Conservation (phyloP, 331 rosid genomes). For the Telfairia occidentalis region DNA sequence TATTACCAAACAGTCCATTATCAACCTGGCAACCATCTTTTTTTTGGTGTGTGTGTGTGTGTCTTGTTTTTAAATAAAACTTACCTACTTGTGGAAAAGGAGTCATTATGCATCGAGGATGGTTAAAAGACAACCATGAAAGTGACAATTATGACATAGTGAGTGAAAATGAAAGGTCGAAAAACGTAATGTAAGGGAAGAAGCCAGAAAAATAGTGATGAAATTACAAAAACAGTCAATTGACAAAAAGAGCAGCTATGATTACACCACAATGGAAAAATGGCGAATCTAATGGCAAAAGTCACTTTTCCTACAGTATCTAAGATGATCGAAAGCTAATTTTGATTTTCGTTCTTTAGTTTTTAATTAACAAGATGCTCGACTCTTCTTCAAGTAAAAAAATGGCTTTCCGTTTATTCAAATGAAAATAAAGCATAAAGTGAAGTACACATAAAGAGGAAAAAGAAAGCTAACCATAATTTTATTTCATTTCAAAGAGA, state of each 20-base stretch:
- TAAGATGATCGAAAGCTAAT: neutral
- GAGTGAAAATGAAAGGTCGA: neutral
- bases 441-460: neutral
- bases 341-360: neutral
- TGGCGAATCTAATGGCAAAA: conserved; percentile 4
- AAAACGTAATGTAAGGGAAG: neutral
- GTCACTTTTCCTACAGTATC: neutral
- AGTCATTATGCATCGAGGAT: neutral
- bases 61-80: too few relatives aligned
- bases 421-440: neutral
- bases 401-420: neutral
- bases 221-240: neutral
- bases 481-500: neutral
- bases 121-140: neutral
- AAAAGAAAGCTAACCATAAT: neutral
- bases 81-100: too few relatives aligned
- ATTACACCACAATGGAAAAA: neutral
- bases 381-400: neutral
- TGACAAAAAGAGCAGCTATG: conserved; percentile 6
- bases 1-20: neutral
- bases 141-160: neutral
- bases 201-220: neutral
- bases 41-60: too few relatives aligned
- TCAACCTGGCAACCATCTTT: neutral
- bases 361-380: neutral